These are phyloP conservation scores for Pilatotrama ljubarskyi DNA, from an alignment of 768 basidiomycete genomes.

Conservation along the genomic window DNA sequence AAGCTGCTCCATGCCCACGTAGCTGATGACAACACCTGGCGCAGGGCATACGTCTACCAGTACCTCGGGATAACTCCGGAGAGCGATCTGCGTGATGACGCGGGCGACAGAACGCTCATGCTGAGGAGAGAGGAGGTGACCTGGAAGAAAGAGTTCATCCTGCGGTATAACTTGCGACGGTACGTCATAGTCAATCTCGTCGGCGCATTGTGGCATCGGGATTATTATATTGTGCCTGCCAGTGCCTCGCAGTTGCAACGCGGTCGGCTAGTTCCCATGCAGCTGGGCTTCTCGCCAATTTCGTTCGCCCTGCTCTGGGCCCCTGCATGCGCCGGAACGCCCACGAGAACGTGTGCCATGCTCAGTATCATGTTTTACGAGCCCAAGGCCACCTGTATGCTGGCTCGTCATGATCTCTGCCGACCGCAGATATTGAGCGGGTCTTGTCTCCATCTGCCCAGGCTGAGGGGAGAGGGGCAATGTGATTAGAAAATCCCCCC, in stretches of 20 bases:
- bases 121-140: conserved; percentile 56
- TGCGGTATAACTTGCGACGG: conserved; percentile 55
- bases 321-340: too few species aligned
- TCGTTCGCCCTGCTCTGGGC: background rate
- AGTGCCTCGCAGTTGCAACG: conserved; percentile 10
- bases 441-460: too few species aligned
- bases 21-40: conserved; percentile 80
- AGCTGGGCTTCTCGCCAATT: background rate
- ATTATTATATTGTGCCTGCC: background rate
- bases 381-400: too few species aligned
- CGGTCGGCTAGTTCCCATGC: background rate
- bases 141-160: conserved; percentile 74
- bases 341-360: too few species aligned
- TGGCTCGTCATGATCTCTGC: too few species aligned
- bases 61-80: conserved; percentile 70
- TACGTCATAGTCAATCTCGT: conserved; percentile 33
- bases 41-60: conserved; percentile 67
- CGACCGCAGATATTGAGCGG: too few species aligned
- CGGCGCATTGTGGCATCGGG: background rate
- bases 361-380: too few species aligned
- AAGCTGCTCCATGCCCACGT: conserved; percentile 60
- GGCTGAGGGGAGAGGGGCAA: too few species aligned
- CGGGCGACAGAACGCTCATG: conserved; percentile 40
- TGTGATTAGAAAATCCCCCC: too few species aligned
- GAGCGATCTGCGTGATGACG: conserved; percentile 45